Conservation (phyloP, 805 yeast species). For the Candida coquimbonensis region DNA sequence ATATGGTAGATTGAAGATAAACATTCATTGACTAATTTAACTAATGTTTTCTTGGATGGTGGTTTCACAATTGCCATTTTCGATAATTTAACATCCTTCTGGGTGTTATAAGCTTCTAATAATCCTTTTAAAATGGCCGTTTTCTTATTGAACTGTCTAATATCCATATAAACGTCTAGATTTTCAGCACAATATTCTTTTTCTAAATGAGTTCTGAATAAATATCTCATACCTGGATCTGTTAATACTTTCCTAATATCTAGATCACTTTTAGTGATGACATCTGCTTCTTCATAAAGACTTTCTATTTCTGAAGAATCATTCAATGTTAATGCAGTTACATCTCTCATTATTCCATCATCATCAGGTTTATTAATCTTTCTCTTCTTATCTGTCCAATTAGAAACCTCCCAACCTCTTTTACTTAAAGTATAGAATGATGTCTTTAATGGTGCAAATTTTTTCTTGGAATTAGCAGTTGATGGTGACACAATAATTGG, state of each 20-base stretch:
- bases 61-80: conserved; percentile 4
- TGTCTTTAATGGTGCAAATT: conserved; percentile 29
- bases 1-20: conserved; percentile 56
- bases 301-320: conserved; percentile 12
- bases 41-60: conserved; percentile 24
- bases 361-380: conserved; percentile 11
- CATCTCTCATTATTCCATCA: conserved; percentile 12
- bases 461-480: conserved; percentile 21
- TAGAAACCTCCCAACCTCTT: conserved; percentile 33
- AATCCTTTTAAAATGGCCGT: conserved; percentile 37
- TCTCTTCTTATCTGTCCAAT: conserved; percentile 24
- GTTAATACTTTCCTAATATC: conserved; percentile 37
- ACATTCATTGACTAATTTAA: conserved; percentile 45
- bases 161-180: conserved; percentile 59
- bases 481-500: conserved; percentile 36
- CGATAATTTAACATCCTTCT: conserved; percentile 6
- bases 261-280: not conserved
- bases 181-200: conserved; percentile 68
- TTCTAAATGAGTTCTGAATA: conserved; percentile 61
- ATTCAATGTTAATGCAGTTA: conserved; percentile 12
- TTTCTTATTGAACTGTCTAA: conserved; percentile 44
- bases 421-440: conserved; percentile 37
- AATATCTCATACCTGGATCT: conserved; percentile 71
- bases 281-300: conserved; percentile 11
- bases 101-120: conserved; percentile 22